Evolutionary conservation across 768 basidiomycete genomes (phyloP).

Genomic region (Pholiota conissans): DNA sequence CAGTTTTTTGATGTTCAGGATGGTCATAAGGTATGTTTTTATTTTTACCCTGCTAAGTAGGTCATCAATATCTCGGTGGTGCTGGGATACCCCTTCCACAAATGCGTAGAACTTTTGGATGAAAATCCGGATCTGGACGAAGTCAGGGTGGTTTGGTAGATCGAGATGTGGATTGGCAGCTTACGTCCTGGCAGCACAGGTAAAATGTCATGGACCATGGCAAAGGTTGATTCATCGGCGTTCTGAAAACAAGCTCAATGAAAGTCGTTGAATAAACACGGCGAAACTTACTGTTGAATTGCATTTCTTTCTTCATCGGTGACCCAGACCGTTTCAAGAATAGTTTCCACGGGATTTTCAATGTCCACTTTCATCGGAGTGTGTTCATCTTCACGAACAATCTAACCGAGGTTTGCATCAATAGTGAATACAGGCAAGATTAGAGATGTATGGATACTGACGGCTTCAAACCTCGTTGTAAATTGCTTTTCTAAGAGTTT

Average conservation of each 20-base stretch:
- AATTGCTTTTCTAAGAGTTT: slow-evolving; percentile 80
- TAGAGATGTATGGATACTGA: slow-evolving; percentile 32
- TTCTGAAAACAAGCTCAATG: too few species aligned
- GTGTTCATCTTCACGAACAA: slow-evolving; percentile 84
- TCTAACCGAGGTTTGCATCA: slow-evolving; percentile 41
- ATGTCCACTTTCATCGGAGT: slow-evolving; percentile 78
- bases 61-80: slow-evolving; percentile 90
- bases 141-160: background rate
- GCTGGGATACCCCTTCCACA: slow-evolving; percentile 91
- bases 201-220: slow-evolving; percentile 98
- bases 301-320: slow-evolving; percentile 61
- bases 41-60: slow-evolving; percentile 76
- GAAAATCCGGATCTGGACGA: slow-evolving; percentile 73
- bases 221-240: slow-evolving; percentile 64
- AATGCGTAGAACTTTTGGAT: slow-evolving; percentile 97
- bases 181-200: slow-evolving; percentile 87
- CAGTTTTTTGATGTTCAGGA: background rate
- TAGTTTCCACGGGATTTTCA: slow-evolving; percentile 61
- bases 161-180: background rate
- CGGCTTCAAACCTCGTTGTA: slow-evolving; percentile 77
- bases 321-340: slow-evolving; percentile 86
- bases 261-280: too few species aligned
- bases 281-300: slow-evolving; percentile 57
- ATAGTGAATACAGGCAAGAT: background rate
- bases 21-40: background rate